Percentiles rank a stretch among this genome's conserved stretches.
These are phyloP conservation scores for Kregervanrija delftensis DNA, from an alignment of 805 yeast genomes.

Conservation along the genomic window DNA sequence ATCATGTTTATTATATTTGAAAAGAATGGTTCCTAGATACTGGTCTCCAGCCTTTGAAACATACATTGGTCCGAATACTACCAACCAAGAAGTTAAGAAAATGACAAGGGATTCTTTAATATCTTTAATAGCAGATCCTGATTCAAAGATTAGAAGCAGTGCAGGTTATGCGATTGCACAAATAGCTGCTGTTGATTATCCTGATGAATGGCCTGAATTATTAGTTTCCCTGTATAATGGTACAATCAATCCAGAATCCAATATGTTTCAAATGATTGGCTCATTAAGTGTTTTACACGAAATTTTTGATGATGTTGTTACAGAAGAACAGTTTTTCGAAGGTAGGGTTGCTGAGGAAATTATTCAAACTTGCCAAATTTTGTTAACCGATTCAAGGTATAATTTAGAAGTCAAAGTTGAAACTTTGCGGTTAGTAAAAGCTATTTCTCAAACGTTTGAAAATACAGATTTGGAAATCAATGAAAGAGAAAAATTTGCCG, in stretches of 20 bases:
- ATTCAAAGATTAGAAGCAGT: constrained; percentile 56
- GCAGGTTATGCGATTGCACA: constrained; percentile 74
- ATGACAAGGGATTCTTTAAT: constrained; percentile 46
- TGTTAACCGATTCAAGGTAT: constrained; percentile 26
- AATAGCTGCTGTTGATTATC: constrained; percentile 83
- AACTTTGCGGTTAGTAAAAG: constrained; percentile 45
- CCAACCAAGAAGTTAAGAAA: constrained; percentile 45
- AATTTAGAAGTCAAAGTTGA: constrained; percentile 35
- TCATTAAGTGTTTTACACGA: constrained; percentile 61
- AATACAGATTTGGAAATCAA: constrained; percentile 38
- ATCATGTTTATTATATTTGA: constrained; percentile 58
- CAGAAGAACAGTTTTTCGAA: constrained; percentile 81
- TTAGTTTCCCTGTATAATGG: constrained; percentile 38
- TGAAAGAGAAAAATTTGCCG: constrained; percentile 31
- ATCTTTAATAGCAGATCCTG: constrained; percentile 37
- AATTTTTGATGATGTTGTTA: constrained; percentile 75
- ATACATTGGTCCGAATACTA: constrained; percentile 50
- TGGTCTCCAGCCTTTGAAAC: constrained; percentile 85
- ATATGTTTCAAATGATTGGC: constrained; percentile 38
- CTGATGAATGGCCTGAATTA: constrained; percentile 91
- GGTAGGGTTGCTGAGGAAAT: constrained; percentile 58
- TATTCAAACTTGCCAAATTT: constrained; percentile 39
- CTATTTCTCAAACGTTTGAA: constrained; percentile 46
- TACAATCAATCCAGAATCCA: constrained; percentile 27
- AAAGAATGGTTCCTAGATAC: constrained; percentile 57